A percentile compares a stretch with the other conserved stretches of the same genome.
phyloP scores from a whole-genome alignment of 2,329 filamentous ascomycete species.

The Zasmidium citrigriseum region DNA sequence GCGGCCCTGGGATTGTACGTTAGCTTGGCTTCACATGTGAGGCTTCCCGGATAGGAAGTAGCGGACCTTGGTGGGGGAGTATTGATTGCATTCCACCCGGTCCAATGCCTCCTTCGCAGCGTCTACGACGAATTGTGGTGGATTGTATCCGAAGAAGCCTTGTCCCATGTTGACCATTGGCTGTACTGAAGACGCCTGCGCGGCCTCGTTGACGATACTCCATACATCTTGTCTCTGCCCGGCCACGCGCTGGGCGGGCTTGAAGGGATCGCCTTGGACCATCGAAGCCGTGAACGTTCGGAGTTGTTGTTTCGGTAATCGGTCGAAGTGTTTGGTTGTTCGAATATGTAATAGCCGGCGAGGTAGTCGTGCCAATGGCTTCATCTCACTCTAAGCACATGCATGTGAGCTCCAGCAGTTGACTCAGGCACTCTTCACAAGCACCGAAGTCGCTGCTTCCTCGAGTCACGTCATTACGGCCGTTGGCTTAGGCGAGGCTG shows the following conservation, averaged over 20 bases:
- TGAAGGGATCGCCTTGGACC: constrained; percentile 42
- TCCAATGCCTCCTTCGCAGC: constrained; percentile 89
- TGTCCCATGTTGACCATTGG: constrained; percentile 71
- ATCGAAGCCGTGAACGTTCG: constrained; percentile 28
- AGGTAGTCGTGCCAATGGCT: neutral
- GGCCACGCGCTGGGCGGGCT: constrained; percentile 57
- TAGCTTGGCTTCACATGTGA: constrained; percentile 10
- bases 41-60: neutral
- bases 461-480: neutral
- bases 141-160: constrained; percentile 90
- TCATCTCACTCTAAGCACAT: neutral
- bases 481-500: neutral
- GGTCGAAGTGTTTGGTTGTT: neutral
- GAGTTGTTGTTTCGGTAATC: neutral
- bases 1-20: constrained; percentile 59
- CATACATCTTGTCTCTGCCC: constrained; percentile 61
- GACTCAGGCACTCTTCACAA: neutral
- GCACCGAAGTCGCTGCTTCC: neutral
- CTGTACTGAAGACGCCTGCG: constrained; percentile 62
- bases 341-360: neutral
- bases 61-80: constrained; percentile 80
- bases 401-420: neutral
- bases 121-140: constrained; percentile 83
- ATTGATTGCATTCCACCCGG: constrained; percentile 96
- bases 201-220: constrained; percentile 69